Conservation (phyloP, 257 asterid species). For the Cruciata laevipes region DNA sequence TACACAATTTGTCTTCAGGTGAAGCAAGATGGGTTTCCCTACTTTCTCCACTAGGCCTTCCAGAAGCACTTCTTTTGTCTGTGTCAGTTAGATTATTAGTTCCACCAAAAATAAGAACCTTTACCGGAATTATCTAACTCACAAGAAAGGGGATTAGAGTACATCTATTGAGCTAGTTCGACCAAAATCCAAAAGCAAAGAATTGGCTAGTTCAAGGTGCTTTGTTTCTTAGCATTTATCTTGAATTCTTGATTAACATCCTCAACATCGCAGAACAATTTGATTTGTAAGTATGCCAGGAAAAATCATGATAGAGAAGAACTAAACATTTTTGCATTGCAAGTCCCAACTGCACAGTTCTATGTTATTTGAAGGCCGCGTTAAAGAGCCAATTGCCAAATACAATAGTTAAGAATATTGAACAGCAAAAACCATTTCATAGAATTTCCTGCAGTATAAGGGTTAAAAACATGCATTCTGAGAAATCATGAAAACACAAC, state of each 20-base stretch:
- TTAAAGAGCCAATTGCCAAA: neutral
- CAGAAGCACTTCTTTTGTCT: slow-evolving; percentile 47
- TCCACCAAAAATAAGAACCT: neutral
- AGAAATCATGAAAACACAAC: neutral
- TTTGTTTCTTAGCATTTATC: neutral
- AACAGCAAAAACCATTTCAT: neutral
- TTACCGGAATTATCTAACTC: neutral
- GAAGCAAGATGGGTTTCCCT: slow-evolving; percentile 31
- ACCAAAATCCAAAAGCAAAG: neutral
- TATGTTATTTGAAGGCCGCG: neutral
- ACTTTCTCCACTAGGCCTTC: slow-evolving; percentile 37
- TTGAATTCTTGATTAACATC: neutral
- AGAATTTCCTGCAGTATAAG: neutral
- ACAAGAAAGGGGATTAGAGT: neutral
- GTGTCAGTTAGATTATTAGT: slow-evolving; percentile 21
- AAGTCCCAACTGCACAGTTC: neutral
- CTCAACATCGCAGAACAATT: neutral
- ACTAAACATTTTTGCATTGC: neutral
- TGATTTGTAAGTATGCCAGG: neutral
- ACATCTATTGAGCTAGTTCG: neutral
- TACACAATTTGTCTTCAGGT: slow-evolving; percentile 36
- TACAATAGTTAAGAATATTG: neutral
- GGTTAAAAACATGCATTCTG: neutral
- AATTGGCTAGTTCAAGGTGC: neutral
- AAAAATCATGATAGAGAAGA: neutral